A percentile compares a stretch with the other conserved stretches of the same genome.
Evolutionary conservation across 1,139 yeast species (phyloP).

Genomic region (Candida buenavistaensis): DNA sequence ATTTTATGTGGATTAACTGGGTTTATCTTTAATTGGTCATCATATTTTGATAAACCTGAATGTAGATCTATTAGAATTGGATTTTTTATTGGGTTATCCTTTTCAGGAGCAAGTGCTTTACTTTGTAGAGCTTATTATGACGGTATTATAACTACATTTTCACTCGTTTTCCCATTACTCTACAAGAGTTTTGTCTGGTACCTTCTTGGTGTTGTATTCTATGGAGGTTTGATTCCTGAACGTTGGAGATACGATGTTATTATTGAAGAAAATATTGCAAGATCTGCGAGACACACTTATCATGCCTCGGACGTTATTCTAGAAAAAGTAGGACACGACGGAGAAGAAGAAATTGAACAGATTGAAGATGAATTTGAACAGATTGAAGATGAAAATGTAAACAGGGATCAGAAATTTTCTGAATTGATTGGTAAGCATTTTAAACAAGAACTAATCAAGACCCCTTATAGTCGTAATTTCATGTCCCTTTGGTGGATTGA

Average conservation of each 20-base stretch:
- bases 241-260: conserved; percentile 72
- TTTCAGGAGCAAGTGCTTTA: conserved; percentile 69
- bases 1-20: conserved; percentile 70
- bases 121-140: conserved; percentile 55
- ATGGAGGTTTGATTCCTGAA: conserved; percentile 89
- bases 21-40: conserved; percentile 83
- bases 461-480: conserved; percentile 49
- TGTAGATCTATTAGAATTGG: conserved; percentile 75
- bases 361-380: conserved; percentile 35
- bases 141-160: conserved; percentile 53
- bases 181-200: conserved; percentile 73
- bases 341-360: conserved; percentile 48
- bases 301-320: conserved; percentile 34
- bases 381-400: conserved; percentile 15
- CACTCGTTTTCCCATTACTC: conserved; percentile 60
- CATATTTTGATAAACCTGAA: conserved; percentile 84
- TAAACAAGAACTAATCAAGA: conserved; percentile 46
- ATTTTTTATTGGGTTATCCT: conserved; percentile 81
- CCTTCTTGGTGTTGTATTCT: conserved; percentile 78
- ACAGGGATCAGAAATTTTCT: conserved; percentile 27
- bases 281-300: conserved; percentile 26
- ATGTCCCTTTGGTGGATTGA: conserved; percentile 85
- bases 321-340: conserved; percentile 38
- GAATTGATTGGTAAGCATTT: conserved; percentile 53
- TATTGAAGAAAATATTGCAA: conserved; percentile 39